phyloP scores from a whole-genome alignment of 371 early-diverging fungal species.

The Mycotypha africana region DNA sequence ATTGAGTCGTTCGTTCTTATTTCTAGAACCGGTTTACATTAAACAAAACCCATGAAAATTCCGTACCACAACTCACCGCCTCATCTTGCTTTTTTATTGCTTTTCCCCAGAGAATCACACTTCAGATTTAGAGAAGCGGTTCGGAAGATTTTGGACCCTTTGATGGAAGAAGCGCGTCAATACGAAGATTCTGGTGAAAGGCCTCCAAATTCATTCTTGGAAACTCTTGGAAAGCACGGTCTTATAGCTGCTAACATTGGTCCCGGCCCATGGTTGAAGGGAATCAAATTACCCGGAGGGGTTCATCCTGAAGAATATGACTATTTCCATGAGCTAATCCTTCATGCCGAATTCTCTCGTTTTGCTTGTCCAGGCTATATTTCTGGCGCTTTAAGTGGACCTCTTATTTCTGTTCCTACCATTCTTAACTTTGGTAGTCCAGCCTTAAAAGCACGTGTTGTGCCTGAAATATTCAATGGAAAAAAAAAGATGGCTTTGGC shows the following conservation, averaged over 20 bases:
- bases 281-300: conserved; percentile 33
- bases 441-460: conserved; percentile 44
- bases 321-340: conserved; percentile 67
- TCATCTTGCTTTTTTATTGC: not conserved
- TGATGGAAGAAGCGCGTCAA: conserved; percentile 33
- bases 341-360: conserved; percentile 76
- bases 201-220: conserved; percentile 40
- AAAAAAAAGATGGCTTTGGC: conserved; percentile 75
- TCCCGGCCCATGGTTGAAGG: conserved; percentile 35
- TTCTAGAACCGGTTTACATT: no score
- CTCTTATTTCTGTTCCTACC: conserved; percentile 56
- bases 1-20: no score
- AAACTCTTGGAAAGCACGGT: conserved; percentile 35
- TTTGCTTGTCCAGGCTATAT: conserved; percentile 34
- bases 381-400: conserved; percentile 42
- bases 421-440: conserved; percentile 44
- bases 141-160: conserved; percentile 33
- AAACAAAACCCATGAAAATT: no score
- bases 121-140: conserved; percentile 34
- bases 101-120: conserved; percentile 44
- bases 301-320: conserved; percentile 58
- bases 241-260: conserved; percentile 29
- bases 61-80: no score
- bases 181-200: conserved; percentile 35
- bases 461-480: conserved; percentile 65